phyloP scores from a whole-genome alignment of 495 filamentous ascomycete species.

The Corynascus novoguineensis region DNA sequence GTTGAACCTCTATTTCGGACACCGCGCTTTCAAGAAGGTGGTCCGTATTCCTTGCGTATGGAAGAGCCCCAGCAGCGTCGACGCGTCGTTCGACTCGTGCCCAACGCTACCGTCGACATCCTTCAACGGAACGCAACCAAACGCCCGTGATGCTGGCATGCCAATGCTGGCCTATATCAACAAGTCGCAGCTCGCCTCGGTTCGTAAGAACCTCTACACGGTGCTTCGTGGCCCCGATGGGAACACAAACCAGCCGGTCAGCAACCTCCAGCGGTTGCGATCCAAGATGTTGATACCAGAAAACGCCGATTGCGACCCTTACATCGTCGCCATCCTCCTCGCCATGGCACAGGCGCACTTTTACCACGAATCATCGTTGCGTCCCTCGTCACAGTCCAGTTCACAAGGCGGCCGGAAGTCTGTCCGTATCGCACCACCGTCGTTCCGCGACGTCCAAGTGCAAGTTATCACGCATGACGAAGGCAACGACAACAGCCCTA shows the following conservation, averaged over 20 bases:
- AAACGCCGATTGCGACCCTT: constrained; percentile 38
- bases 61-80: constrained; percentile 21
- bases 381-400: constrained; percentile 12
- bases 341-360: constrained; percentile 44
- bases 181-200: constrained; percentile 27
- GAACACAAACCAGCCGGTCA: constrained; percentile 31
- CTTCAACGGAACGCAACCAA: constrained; percentile 13
- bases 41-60: constrained; percentile 36
- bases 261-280: constrained; percentile 33
- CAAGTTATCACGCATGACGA: constrained; percentile 39
- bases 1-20: constrained; percentile 37
- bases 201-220: constrained; percentile 33
- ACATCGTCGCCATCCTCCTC: constrained; percentile 38
- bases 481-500: constrained; percentile 22
- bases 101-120: constrained; percentile 28
- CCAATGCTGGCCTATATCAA: constrained; percentile 42
- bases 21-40: constrained; percentile 24
- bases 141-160: constrained; percentile 9
- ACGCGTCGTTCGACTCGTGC: constrained; percentile 34
- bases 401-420: constrained; percentile 14
- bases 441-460: constrained; percentile 36
- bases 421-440: constrained; percentile 12
- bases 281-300: constrained; percentile 35
- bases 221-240: constrained; percentile 25
- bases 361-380: constrained; percentile 24